Conservation (phyloP, 306 rosid genomes). For the Canavalia ensiformis region DNA sequence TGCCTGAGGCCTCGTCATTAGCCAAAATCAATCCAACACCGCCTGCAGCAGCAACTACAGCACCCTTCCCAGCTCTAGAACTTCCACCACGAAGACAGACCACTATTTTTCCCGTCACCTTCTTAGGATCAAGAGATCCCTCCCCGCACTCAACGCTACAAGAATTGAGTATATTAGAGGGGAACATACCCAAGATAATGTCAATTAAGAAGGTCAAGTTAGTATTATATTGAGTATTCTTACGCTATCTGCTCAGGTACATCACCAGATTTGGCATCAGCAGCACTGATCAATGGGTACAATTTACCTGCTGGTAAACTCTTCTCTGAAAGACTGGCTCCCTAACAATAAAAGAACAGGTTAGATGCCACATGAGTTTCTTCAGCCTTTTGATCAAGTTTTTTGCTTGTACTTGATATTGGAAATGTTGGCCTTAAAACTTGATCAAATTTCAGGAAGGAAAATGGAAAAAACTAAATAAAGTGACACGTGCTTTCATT, state of each 20-base stretch:
- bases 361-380: not conserved
- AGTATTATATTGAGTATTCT: constrained; percentile 35
- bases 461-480: not conserved
- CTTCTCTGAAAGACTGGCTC: constrained; percentile 62
- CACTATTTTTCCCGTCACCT: constrained; percentile 72
- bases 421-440: not conserved
- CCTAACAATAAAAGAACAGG: constrained; percentile 50
- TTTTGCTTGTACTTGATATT: not conserved
- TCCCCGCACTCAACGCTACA: constrained; percentile 53
- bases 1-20: constrained; percentile 1
- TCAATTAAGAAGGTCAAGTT: not conserved
- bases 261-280: constrained; percentile 40
- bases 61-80: constrained; percentile 53
- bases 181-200: not conserved
- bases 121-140: constrained; percentile 60
- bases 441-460: too few species aligned
- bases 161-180: not conserved
- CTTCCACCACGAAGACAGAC: constrained; percentile 57
- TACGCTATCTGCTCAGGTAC: constrained; percentile 41
- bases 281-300: constrained; percentile 60
- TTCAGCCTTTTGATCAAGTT: not conserved
- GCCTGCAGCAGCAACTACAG: constrained; percentile 52
- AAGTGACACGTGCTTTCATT: not conserved
- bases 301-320: constrained; percentile 51
- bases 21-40: constrained; percentile 77